Conservation (phyloP, 1,284 basidiomycete genomes). For the Ustilago vetiveriae region DNA sequence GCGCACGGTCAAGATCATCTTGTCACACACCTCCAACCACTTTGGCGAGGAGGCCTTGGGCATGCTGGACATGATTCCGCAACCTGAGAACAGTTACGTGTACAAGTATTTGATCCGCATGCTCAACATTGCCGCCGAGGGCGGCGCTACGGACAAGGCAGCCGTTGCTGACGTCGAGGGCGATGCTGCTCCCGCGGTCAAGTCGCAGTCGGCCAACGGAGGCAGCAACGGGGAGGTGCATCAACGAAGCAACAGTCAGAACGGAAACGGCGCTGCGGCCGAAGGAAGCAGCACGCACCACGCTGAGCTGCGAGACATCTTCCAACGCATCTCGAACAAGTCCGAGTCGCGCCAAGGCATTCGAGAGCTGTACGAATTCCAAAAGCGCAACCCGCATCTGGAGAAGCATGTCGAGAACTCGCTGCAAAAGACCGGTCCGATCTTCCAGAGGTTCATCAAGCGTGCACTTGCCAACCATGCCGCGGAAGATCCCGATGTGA, state of each 20-base stretch:
- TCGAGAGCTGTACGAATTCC: slow-evolving; percentile 92
- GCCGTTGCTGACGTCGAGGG: slow-evolving; percentile 69
- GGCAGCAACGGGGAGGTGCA: slow-evolving; percentile 67
- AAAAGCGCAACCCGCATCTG: slow-evolving; percentile 90
- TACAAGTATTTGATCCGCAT: slow-evolving; percentile 63
- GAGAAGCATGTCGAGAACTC: slow-evolving; percentile 76
- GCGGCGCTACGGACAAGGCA: slow-evolving; percentile 24
- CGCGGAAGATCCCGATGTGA: slow-evolving; percentile 80
- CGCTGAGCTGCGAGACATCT: slow-evolving; percentile 81
- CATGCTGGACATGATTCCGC: slow-evolving; percentile 56
- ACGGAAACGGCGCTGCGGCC: slow-evolving; percentile 67
- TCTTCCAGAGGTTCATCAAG: slow-evolving; percentile 69
- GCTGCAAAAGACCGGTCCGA: slow-evolving; percentile 68
- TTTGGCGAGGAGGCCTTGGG: slow-evolving; percentile 58
- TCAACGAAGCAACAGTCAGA: slow-evolving; percentile 71
- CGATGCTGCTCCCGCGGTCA: slow-evolving; percentile 72
- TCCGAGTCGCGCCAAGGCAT: slow-evolving; percentile 87
- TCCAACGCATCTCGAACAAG: slow-evolving; percentile 83
- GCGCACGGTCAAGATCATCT: slow-evolving; percentile 82
- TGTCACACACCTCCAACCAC: slow-evolving; percentile 67
- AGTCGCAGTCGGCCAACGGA: slow-evolving; percentile 15
- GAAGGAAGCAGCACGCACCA: slow-evolving; percentile 74
- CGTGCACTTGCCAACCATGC: slow-evolving; percentile 72
- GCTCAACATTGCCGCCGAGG: slow-evolving; percentile 49
- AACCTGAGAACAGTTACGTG: slow-evolving; percentile 61